Conservation (phyloP, 176 grass and related monocot genomes). For the Carex myosuroides region DNA sequence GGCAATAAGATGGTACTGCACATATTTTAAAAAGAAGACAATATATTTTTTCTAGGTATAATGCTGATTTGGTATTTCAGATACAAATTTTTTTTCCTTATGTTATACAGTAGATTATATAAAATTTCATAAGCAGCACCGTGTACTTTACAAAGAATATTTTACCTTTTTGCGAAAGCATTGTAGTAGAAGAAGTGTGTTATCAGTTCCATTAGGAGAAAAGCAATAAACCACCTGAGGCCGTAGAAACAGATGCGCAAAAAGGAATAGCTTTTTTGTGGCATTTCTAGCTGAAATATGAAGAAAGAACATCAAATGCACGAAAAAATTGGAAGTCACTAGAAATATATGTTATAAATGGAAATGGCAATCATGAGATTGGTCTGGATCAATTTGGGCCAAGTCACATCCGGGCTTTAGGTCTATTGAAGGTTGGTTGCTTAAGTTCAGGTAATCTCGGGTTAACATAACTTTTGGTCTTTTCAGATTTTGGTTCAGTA, state of each 20-base stretch:
- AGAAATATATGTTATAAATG: not conserved
- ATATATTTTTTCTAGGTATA: not conserved
- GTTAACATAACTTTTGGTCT: not conserved
- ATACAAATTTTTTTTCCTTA: not conserved
- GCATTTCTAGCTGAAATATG: constrained; percentile 65
- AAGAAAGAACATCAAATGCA: not conserved
- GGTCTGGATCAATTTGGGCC: not conserved
- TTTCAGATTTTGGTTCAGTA: not conserved
- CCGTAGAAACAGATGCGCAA: constrained; percentile 62
- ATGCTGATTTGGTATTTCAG: not conserved
- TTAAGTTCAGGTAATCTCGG: not conserved
- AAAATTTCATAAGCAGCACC: not conserved
- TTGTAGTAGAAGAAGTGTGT: constrained; percentile 94
- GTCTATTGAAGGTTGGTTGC: not conserved
- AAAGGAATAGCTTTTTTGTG: constrained; percentile 74
- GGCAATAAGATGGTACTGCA: not conserved
- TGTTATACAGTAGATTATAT: not conserved
- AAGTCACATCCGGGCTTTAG: not conserved
- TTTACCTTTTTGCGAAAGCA: constrained; percentile 80
- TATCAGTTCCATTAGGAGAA: constrained; percentile 74
- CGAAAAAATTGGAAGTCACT: not conserved
- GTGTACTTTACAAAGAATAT: not conserved
- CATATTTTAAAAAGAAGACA: not conserved
- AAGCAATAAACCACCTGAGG: constrained; percentile 55
- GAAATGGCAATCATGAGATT: not conserved